Percentiles rank a stretch among this genome's conserved stretches.
These are phyloP conservation scores for Dichotomocladium elegans DNA, from an alignment of 371 early-diverging fungal genomes.

Conservation along the genomic window DNA sequence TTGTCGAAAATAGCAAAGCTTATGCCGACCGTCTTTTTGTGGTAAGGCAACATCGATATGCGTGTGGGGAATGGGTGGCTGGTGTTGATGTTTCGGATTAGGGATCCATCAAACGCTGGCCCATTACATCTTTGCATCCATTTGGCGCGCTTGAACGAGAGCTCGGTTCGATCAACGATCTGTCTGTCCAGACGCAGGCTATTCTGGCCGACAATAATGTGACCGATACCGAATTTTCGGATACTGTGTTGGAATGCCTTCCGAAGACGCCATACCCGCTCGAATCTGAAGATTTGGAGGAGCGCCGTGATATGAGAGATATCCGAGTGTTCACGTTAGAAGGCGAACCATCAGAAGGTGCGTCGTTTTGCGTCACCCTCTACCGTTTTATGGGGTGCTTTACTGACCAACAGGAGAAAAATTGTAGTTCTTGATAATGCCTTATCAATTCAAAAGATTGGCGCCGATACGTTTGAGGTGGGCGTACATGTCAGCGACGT, in stretches of 20 bases:
- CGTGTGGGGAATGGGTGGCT: background rate
- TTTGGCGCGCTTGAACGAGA: constrained; percentile 62
- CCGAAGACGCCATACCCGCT: constrained; percentile 55
- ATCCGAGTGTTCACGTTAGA: constrained; percentile 83
- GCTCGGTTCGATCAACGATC: constrained; percentile 67
- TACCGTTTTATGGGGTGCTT: background rate
- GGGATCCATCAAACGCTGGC: constrained; percentile 75
- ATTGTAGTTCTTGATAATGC: constrained; percentile 86
- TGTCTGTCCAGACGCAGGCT: constrained; percentile 69
- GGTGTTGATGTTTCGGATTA: background rate
- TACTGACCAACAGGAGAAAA: no score
- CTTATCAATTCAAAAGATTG: constrained; percentile 62
- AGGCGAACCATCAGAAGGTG: constrained; percentile 84
- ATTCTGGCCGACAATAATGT: constrained; percentile 67
- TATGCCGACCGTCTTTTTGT: constrained; percentile 41
- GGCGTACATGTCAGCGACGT: constrained; percentile 99
- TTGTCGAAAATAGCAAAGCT: constrained; percentile 54
- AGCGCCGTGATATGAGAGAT: constrained; percentile 68
- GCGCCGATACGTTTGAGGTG: constrained; percentile 70
- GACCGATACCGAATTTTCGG: constrained; percentile 52
- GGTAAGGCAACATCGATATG: no score
- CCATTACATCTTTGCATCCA: constrained; percentile 67
- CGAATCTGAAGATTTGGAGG: constrained; percentile 38
- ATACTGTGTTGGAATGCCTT: constrained; percentile 62
- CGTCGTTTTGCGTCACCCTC: background rate